phyloP scores from a whole-genome alignment of 495 filamentous ascomycete species.

The Neurospora pannonica region DNA sequence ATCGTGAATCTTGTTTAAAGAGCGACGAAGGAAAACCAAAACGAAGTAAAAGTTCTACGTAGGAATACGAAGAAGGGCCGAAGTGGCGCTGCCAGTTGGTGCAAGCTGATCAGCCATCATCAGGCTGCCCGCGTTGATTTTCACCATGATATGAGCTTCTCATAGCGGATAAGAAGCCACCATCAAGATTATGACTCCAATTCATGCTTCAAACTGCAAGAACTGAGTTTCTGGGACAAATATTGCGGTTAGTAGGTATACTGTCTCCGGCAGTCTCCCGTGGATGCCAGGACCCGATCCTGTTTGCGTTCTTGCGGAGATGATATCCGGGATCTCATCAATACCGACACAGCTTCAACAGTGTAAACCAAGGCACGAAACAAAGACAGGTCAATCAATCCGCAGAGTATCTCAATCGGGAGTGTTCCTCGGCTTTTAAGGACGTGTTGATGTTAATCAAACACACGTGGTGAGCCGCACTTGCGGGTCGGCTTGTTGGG shows the following conservation, averaged over 20 bases:
- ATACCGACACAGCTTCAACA: background rate
- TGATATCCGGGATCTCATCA: background rate
- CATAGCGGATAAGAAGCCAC: background rate
- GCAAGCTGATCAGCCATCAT: background rate
- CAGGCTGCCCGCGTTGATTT: background rate
- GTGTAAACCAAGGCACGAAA: background rate
- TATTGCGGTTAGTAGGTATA: background rate
- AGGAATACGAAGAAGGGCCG: background rate
- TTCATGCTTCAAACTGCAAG: background rate
- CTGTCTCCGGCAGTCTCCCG: background rate
- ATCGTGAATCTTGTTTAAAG: background rate
- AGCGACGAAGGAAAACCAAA: background rate
- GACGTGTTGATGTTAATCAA: background rate
- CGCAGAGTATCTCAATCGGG: background rate
- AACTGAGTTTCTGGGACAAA: background rate
- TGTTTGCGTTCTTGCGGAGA: background rate
- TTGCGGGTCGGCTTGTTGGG: background rate
- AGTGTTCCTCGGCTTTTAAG: background rate
- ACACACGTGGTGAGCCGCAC: background rate
- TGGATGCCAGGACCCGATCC: background rate
- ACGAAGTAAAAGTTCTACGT: background rate
- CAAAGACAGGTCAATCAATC: background rate
- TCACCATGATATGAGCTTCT: background rate
- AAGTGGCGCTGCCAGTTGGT: background rate
- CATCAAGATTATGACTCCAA: background rate